These are phyloP conservation scores for Malania oleifera DNA, from an alignment of 164 flowering plant species.

Conservation along the genomic window DNA sequence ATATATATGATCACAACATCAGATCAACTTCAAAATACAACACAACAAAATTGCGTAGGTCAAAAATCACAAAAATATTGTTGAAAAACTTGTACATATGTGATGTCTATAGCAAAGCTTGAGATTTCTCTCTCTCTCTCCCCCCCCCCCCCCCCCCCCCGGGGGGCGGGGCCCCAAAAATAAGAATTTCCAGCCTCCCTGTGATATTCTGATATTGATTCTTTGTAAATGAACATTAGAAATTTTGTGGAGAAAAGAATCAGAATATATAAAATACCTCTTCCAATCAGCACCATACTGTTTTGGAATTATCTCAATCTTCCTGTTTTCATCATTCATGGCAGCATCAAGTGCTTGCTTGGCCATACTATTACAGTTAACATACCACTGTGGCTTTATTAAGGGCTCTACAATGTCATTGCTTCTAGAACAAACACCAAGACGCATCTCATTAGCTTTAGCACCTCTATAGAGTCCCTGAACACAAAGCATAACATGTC, in stretches of 20 bases:
- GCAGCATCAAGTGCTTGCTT: slow-evolving; percentile 84
- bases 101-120: no score
- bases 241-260: not conserved
- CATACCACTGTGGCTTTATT: slow-evolving; percentile 97
- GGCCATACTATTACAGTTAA: slow-evolving; percentile 66
- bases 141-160: no score
- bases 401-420: slow-evolving; percentile 92
- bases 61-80: no score
- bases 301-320: slow-evolving; percentile 78
- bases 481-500: slow-evolving; percentile 5
- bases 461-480: slow-evolving; percentile 80
- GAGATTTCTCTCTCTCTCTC: no score
- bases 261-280: slow-evolving; percentile 40
- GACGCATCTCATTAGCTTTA: slow-evolving; percentile 85
- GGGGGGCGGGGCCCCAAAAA: no score
- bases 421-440: slow-evolving; percentile 90
- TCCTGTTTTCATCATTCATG: slow-evolving; percentile 43
- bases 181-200: no score
- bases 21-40: no score
- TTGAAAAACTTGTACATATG: no score
- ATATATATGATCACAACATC: no score
- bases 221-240: no score
- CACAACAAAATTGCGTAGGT: no score
- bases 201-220: no score
- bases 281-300: slow-evolving; percentile 91